Evolutionary conservation across 1,284 basidiomycete species (phyloP), one percentile per base, ranked within the genome.

Genomic region (Cryptococcus amylolentus): DNA sequence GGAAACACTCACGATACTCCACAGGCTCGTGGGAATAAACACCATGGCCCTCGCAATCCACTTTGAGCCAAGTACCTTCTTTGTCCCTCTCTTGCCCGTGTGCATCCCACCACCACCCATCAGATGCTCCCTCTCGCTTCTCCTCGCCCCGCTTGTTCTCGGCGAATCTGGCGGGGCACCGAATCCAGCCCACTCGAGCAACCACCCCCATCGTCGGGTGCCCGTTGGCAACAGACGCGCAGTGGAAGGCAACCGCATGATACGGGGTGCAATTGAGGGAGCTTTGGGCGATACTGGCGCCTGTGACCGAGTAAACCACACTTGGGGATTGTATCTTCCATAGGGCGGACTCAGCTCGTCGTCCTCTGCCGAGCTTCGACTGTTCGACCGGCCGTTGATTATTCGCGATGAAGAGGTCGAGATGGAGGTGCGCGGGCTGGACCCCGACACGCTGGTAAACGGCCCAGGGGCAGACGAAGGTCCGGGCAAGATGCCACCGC

Each of bases 321-420:
- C 14, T 28, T 38, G 31, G 23, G 37, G 37, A 10, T 52, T 51
- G 31, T 27, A 46, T 16, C 43, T 48, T 28, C 38, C 46, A n/a
- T 41, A 48, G 47, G 26, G 20, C 41, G 49, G 35, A 46, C 4
- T 45, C 6, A 52, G 44, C 13, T 48, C 54, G 13, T 70, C 66
- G 23, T 70, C 68, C 9, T 65, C 68, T 23, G 56, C 60, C 5
- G 64, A 66, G 27, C 55, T 57, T 20, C 63, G 55, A 18, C 61
- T 64, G 54, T 57, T 61, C 20, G 64, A 66, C 38, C 60, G 57
- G 18, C 57, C 57, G 20, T 44, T 60, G 13, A 61, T 57, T 18
- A 53, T 54, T 4, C 63, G 63, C 8, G 66, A 66, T 16, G 57
- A 56, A 10, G 68, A 63, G 16, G 63, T 68, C 9, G 68, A 68